Percentiles rank a stretch among this genome's conserved stretches.
These are phyloP conservation scores for Citrus maxima DNA, from an alignment of 345 rosid genomes.

Conservation along the genomic window DNA sequence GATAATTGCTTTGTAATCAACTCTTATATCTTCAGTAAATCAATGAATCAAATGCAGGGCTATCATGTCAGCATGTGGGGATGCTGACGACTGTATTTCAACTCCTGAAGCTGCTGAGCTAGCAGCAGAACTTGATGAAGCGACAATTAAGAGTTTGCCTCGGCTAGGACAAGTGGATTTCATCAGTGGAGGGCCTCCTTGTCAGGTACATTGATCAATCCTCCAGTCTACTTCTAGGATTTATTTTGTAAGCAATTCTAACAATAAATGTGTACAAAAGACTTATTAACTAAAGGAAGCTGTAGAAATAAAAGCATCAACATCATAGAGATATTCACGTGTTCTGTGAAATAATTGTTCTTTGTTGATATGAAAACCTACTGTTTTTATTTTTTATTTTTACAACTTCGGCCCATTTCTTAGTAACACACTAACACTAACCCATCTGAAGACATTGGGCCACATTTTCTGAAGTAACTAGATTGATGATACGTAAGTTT, in stretches of 20 bases:
- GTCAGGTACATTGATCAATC: slow-evolving; percentile 54
- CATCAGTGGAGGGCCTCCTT: slow-evolving; percentile 94
- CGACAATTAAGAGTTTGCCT: slow-evolving; percentile 33
- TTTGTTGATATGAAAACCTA: too few relatives aligned
- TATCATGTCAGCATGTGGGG: slow-evolving; percentile 73
- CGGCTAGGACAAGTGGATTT: slow-evolving; percentile 78
- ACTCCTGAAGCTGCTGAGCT: slow-evolving; percentile 64
- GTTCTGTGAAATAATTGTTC: too few relatives aligned
- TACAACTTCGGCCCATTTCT: too few relatives aligned
- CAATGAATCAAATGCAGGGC: slow-evolving; percentile 42
- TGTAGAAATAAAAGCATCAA: background rate
- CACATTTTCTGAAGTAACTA: too few relatives aligned
- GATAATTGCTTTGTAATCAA: slow-evolving; percentile 10
- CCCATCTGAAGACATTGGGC: too few relatives aligned
- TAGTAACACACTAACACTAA: too few relatives aligned
- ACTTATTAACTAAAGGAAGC: too few relatives aligned
- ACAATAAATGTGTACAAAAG: too few relatives aligned
- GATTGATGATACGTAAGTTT: too few relatives aligned
- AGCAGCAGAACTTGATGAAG: slow-evolving; percentile 36
- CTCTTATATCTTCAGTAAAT: background rate
- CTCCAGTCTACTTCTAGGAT: background rate
- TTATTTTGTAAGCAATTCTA: background rate
- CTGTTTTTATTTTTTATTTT: too few relatives aligned
- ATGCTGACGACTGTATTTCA: slow-evolving; percentile 73
- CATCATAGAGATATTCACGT: too few relatives aligned